Base-by-base conservation (phyloP, 176 grass and related monocot species). In the Oryza coarctata region DNA sequence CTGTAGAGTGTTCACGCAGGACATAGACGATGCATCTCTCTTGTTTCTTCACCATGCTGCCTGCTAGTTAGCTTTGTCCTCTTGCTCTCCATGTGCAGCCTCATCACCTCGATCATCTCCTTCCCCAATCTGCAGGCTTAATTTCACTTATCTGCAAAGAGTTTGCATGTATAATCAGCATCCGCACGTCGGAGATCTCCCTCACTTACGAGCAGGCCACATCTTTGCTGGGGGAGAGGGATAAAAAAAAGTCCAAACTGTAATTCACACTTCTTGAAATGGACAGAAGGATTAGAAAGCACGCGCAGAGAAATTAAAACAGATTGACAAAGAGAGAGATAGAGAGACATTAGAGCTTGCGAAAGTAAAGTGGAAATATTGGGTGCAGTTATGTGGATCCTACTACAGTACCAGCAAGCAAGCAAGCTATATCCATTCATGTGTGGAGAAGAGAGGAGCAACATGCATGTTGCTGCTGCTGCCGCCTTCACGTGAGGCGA, bases 311-410 rank as follows among this genome's bases (percentile, higher is more conserved):
- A 30, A 41, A 71, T 62, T 20, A 43, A 58, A 68, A 30, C 15
- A 30, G 8, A 81, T n/a, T 31, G 36, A 40, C 47, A 70, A 20
- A 50, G 13, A 23, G 47, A 25, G 29, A 25, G 30, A 81, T 39
- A 31, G 14, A 60, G 43, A 58, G 50, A 22, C 49, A 55, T 55
- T 22, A 55, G 18, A 55, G 69, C 15, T 63, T 11, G 69, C 73
- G 69, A 64, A 26, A 73, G 80, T 62, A 73, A 52, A 60, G 15
- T 10, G 25, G 23, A 52, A 58, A 81, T 66, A 71, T 70, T 35
- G 12, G 18, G 27, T 12, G 62, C 9, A 33, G 33, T 69, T 69
- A 60, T 10, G 55, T 60, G 55, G 22, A 60, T 57, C 52, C 52
- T 25, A 60, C 22, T 60, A 52, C 17, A 60, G 55, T 55, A 55